phyloP scores from a whole-genome alignment of 2,329 filamentous ascomycete species.

The Pestalotiopsis sp. region DNA sequence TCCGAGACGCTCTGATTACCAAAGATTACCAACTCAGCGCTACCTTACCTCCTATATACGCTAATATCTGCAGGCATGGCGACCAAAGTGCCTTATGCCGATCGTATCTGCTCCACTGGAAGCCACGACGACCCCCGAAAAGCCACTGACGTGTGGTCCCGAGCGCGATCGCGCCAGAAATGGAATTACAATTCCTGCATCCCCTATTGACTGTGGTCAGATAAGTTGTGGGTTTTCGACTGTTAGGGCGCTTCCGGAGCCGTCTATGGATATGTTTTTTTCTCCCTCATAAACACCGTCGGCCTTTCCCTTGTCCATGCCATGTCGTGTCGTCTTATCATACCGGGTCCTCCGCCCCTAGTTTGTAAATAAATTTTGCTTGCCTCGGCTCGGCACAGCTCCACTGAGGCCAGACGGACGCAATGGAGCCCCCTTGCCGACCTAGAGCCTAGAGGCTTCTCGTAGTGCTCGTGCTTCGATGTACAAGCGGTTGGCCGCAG shows the following conservation, averaged over 20 bases:
- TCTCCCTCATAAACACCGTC: conserved; percentile 1
- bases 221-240: not conserved
- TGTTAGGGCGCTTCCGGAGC: not conserved
- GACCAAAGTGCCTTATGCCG: not conserved
- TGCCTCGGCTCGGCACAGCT: conserved; percentile 10
- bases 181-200: conserved; percentile 8
- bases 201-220: not conserved
- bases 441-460: not conserved
- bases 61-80: not conserved
- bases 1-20: not conserved
- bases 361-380: not conserved
- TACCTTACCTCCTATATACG: not conserved
- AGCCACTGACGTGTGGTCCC: conserved; percentile 7
- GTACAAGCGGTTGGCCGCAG: not conserved
- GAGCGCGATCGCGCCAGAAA: conserved; percentile 4
- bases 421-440: not conserved
- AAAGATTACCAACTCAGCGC: not conserved
- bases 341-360: conserved; percentile 4
- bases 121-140: not conserved
- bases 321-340: conserved; percentile 9
- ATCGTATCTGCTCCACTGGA: not conserved
- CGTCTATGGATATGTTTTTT: not conserved
- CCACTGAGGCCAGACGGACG: not conserved
- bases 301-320: not conserved
- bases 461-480: not conserved